Conservation (phyloP, 257 asterid species). For the Dorcoceras hygrometricum region DNA sequence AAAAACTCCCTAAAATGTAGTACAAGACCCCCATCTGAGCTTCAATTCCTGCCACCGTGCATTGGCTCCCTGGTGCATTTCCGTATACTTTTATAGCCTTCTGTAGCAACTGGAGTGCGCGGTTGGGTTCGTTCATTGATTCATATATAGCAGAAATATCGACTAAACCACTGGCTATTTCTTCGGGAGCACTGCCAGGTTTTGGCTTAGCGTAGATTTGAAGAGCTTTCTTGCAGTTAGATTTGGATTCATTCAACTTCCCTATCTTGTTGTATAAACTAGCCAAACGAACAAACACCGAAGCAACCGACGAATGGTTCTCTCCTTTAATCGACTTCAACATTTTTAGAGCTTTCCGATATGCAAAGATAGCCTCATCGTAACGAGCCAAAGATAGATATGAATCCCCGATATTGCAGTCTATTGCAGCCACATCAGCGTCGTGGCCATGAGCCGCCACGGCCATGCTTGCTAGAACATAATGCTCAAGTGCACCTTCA, state of each 20-base stretch:
- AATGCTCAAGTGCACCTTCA: constrained; percentile 84
- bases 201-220: constrained; percentile 55
- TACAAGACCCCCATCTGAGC: constrained; percentile 65
- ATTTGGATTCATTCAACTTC: constrained; percentile 63
- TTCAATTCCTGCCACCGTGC: constrained; percentile 52
- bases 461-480: constrained; percentile 82
- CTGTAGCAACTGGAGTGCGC: constrained; percentile 44
- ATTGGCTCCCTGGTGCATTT: constrained; percentile 46
- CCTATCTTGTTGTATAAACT: constrained; percentile 80
- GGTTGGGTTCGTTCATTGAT: constrained; percentile 45
- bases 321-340: constrained; percentile 70
- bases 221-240: constrained; percentile 70
- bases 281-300: constrained; percentile 77
- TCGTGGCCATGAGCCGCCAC: constrained; percentile 67
- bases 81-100: constrained; percentile 51
- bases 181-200: constrained; percentile 57
- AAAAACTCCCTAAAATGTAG: constrained; percentile 49
- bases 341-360: constrained; percentile 61
- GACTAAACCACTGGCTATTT: constrained; percentile 74
- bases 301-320: constrained; percentile 71
- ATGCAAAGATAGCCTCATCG: constrained; percentile 75
- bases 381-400: constrained; percentile 66
- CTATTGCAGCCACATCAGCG: constrained; percentile 72
- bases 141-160: constrained; percentile 56
- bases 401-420: constrained; percentile 81